These are phyloP conservation scores for Epichloe glyceriae DNA, from an alignment of 2,329 filamentous ascomycete species.

Conservation along the genomic window DNA sequence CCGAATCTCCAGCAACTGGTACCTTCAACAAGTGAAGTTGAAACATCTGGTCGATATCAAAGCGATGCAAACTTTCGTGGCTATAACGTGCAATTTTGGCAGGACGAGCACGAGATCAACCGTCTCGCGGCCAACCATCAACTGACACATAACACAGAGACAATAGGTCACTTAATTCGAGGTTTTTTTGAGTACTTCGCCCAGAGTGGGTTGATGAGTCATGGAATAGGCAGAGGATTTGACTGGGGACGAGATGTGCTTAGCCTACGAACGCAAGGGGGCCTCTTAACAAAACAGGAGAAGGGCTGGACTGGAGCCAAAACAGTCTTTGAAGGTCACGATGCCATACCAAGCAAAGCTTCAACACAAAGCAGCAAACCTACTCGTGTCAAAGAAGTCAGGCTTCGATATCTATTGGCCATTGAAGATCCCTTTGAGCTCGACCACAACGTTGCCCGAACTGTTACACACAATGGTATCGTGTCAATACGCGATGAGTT, in stretches of 20 bases:
- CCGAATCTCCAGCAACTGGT: constrained; percentile 63
- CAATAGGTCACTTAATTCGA: constrained; percentile 56
- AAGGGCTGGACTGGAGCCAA: constrained; percentile 84
- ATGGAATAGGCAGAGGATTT: constrained; percentile 44
- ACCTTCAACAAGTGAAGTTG: constrained; percentile 25
- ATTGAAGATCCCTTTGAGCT: constrained; percentile 88
- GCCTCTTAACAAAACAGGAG: constrained; percentile 56
- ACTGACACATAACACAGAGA: constrained; percentile 56
- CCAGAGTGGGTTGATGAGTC: constrained; percentile 41
- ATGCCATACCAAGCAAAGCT: constrained; percentile 8
- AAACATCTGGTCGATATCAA: constrained; percentile 13
- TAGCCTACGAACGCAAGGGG: constrained; percentile 59
- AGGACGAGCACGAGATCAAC: constrained; percentile 57
- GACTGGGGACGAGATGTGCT: constrained; percentile 72
- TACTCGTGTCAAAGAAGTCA: constrained; percentile 50
- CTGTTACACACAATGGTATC: constrained; percentile 72
- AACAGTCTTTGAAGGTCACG: constrained; percentile 46
- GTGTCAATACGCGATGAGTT: constrained; percentile 77
- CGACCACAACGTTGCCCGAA: constrained; percentile 78
- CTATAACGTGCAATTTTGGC: constrained; percentile 64
- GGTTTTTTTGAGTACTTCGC: constrained; percentile 87
- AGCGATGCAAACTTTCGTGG: constrained; percentile 39
- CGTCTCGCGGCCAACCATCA: constrained; percentile 42
- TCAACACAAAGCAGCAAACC: constrained; percentile 15
- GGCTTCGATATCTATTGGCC: constrained; percentile 71